These are phyloP conservation scores for Exsudoporus floridanus DNA, from an alignment of 1,284 basidiomycete genomes.

Conservation along the genomic window DNA sequence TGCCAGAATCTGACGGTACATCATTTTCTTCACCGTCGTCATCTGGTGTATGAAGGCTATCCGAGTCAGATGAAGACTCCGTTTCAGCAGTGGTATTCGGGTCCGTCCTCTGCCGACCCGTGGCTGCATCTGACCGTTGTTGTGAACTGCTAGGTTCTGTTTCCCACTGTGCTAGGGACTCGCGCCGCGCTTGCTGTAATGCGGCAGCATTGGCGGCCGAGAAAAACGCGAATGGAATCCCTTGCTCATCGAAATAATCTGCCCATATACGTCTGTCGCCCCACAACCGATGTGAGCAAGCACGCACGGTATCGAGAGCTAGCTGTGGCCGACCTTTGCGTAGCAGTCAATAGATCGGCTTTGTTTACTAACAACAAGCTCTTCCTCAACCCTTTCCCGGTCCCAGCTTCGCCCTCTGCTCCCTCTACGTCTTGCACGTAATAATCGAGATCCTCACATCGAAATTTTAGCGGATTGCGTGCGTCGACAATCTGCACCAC, in stretches of 20 bases:
- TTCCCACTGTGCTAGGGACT: constrained; percentile 40
- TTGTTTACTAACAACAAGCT: constrained; percentile 94
- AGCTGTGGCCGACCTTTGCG: constrained; percentile 69
- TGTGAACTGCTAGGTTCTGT: constrained; percentile 11
- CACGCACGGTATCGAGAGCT: constrained; percentile 15
- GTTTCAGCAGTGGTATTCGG: constrained; percentile 6
- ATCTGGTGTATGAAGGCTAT: constrained; percentile 26
- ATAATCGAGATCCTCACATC: constrained; percentile 87
- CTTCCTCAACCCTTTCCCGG: constrained; percentile 67
- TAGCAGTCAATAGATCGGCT: constrained; percentile 85
- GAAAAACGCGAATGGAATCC: constrained; percentile 91
- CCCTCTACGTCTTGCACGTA: constrained; percentile 84
- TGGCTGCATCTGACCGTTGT: constrained; percentile 1
- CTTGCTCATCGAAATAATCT: constrained; percentile 85
- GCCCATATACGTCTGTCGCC: constrained; percentile 77
- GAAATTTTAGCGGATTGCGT: constrained; percentile 87
- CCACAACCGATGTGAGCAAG: constrained; percentile 26
- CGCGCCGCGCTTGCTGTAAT: constrained; percentile 70
- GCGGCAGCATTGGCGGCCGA: constrained; percentile 91
- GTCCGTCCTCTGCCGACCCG: neutral
- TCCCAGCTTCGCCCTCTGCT: constrained; percentile 72
- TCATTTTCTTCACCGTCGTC: constrained; percentile 31
- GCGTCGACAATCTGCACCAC: constrained; percentile 96
- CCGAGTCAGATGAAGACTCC: constrained; percentile 30
- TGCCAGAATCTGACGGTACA: constrained; percentile 27